phyloP scores from a whole-genome alignment of 208 protist species.

The Acanthamoeba triangularis region DNA sequence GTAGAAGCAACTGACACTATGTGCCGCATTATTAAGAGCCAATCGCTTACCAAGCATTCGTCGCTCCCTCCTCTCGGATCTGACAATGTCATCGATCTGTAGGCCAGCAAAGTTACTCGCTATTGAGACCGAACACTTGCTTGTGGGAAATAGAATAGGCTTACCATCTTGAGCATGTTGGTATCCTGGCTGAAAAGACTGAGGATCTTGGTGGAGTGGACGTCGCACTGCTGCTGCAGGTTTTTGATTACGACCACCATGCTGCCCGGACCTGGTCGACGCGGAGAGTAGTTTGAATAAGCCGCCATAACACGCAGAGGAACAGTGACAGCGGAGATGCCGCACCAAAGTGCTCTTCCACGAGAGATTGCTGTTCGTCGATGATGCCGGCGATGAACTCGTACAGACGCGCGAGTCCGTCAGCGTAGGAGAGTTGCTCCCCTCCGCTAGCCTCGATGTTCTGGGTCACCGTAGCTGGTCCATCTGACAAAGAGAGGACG shows the following conservation, averaged over 20 bases:
- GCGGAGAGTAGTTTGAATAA: neutral
- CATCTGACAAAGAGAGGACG: neutral
- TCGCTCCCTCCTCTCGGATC: neutral
- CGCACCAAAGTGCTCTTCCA: constrained; percentile 56
- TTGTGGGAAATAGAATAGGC: neutral
- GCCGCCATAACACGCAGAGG: neutral
- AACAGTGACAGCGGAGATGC: neutral
- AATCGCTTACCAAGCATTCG: neutral
- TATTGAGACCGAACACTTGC: too few relatives aligned
- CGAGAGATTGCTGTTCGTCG: constrained; percentile 67
- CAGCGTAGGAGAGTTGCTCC: constrained; percentile 21
- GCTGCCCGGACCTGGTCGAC: neutral
- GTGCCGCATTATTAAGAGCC: neutral
- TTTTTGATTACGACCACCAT: constrained; percentile 69
- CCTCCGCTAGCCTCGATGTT: neutral
- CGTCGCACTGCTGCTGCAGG: constrained; percentile 64
- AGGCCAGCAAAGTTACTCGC: neutral
- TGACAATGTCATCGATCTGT: constrained; percentile 55
- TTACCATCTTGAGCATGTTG: constrained; percentile 44
- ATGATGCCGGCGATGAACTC: constrained; percentile 71
- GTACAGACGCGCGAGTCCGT: constrained; percentile 43
- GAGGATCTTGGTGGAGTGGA: constrained; percentile 66
- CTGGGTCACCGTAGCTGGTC: neutral
- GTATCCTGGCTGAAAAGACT: constrained; percentile 61
- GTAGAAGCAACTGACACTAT: neutral